phyloP scores from a whole-genome alignment of 768 basidiomycete genomes.

The Tricholoma sp. region DNA sequence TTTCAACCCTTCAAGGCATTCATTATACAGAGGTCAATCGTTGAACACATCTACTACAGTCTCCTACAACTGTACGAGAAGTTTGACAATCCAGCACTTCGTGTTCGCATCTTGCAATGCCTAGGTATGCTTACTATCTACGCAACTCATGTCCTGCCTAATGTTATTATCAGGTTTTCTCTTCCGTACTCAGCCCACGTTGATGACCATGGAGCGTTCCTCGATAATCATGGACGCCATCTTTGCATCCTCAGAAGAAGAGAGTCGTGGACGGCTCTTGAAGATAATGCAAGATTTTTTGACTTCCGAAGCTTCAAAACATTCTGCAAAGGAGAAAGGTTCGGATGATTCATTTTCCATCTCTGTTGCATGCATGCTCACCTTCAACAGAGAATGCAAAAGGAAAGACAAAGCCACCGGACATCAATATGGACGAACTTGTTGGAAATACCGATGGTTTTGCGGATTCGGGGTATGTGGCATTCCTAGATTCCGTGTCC shows the following conservation, averaged over 20 bases:
- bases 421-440: constrained; percentile 88
- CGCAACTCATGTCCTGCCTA: not conserved
- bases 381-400: constrained; percentile 34
- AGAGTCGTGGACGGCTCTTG: constrained; percentile 67
- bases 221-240: constrained; percentile 86
- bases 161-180: constrained; percentile 60
- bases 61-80: constrained; percentile 73
- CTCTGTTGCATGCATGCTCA: constrained; percentile 1
- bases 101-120: constrained; percentile 77
- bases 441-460: constrained; percentile 95
- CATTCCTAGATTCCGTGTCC: not conserved
- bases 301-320: constrained; percentile 75
- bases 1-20: not conserved
- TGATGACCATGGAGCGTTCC: constrained; percentile 82
- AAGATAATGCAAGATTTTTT: constrained; percentile 93
- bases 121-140: constrained; percentile 50
- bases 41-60: constrained; percentile 76
- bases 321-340: constrained; percentile 70
- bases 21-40: constrained; percentile 64
- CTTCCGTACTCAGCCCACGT: constrained; percentile 85
- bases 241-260: constrained; percentile 70
- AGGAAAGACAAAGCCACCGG: constrained; percentile 34
- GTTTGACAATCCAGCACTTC: constrained; percentile 50
- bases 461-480: constrained; percentile 88
- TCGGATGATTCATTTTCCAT: not conserved